Evolutionary conservation across 345 rosid species (phyloP), one percentile per base, ranked within the genome.

Genomic region (Euphorbia pulcherrima): DNA sequence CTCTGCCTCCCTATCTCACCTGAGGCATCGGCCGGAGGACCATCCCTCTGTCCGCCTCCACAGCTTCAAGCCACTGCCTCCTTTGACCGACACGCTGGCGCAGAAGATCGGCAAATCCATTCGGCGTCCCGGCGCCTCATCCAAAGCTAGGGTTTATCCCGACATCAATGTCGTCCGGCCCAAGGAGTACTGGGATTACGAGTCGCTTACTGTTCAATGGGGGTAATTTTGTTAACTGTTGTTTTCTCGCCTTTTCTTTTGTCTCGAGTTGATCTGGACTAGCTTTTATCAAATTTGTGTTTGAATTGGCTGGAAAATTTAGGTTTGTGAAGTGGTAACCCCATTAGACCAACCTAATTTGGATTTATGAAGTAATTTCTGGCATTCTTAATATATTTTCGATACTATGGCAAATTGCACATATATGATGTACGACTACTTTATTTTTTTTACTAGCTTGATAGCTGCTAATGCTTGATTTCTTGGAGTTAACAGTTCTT

Each of bases 61-160:
- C 10, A 81, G 65, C 54, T 69, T 68, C 13, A 78, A 76, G 64
- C 71, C 77, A 48, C 52, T 65, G 2, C 78, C 69, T 12, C 60
- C 75, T 57, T 71, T 81, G 8, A 62, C 74, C 33, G 92, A 83
- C 78, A 88, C 82, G 83, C 86, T 91, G 97, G 97, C 97, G 69
- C 96, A 94, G 86, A 94, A 91, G 86, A 91, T 94, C 78, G 99
- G 93, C 0, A 91, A 91, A 84, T 85, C 99, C 39, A 69, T 84
- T 77, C 84, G 97, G 77, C 93, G 92, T 72, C 87, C 97, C 37
- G 99, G 99, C 76, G 92, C 92, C 21, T 87, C 99, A 56, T 94
- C 97, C 64, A 89, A 86, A 72, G 86, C 99, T 78, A 94, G 92
- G 96, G 96, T 91, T 89, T 94, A 85, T 73, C 48, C 88, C 24